Base-by-base conservation (phyloP, 768 basidiomycete species). In the Lactarius quietus region DNA sequence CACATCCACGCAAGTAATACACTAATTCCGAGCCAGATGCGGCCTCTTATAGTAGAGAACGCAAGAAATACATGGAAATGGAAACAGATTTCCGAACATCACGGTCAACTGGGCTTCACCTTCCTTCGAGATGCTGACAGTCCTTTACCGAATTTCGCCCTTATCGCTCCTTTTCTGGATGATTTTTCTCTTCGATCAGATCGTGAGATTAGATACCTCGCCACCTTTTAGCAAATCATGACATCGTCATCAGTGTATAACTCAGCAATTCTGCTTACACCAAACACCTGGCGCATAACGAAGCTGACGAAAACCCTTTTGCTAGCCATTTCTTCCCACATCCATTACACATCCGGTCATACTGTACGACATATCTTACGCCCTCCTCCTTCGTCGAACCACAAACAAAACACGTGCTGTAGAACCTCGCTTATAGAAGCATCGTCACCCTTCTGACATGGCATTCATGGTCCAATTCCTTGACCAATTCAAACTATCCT, bases 1-100 rank as follows among this genome's bases (percentile, higher is more conserved):
- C 78, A 79, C 78, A 80, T 79, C 57, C 54, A 61, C 52, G 14
- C 38, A 41, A 57, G 64, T 31, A 33, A 14, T 9, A 57, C 26
- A n/a, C 26, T n/a, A 51, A 36, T 20, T 43, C 15, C 2, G 35
- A 12, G 26, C 35, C 41, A 8, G 28, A 45, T 12, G 54, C 17
- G 31, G 18, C 54, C 28, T 58, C 64, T 68, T 68, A 66, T 68
- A 68, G 31, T 4, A 18, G 18, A 33, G 51, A 31, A n/a, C n/a
- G 43, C n/a, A 28, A 26, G 1, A 36, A 59, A 35, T 45, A 45
- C 39, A 51, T 53, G 9, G 28, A 62, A 52, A 67, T 38, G 36
- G 66, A 41, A 62, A 57, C 23, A 26, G 20, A 26, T 18, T 20
- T 35, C 66, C 62, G 59, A 57, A 7, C 35, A 55, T 39, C 59